Conservation (phyloP, 2,329 filamentous ascomycete species). For the Paraphoma chrysanthemicola region DNA sequence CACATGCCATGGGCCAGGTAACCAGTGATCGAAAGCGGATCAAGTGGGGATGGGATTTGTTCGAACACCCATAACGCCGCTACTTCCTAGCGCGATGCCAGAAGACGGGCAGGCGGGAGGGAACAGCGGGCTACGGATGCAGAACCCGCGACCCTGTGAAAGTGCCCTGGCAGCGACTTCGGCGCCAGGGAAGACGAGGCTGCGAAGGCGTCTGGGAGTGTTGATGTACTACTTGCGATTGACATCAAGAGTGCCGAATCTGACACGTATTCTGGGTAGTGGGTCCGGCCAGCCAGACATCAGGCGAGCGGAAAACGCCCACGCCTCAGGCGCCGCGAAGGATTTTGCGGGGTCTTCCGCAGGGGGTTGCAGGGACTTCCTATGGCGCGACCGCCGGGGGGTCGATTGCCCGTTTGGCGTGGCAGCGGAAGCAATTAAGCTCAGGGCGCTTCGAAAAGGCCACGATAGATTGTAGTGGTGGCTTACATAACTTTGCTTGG, state of each 20-base stretch:
- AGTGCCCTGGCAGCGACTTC: neutral
- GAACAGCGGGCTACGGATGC: neutral
- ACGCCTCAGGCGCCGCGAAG: neutral
- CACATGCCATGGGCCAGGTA: neutral
- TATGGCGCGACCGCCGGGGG: conserved; percentile 1
- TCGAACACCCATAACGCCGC: neutral
- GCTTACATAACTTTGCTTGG: conserved; percentile 3
- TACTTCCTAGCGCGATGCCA: conserved; percentile 8
- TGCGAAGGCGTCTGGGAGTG: neutral
- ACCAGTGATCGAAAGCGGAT: neutral
- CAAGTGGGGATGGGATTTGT: neutral
- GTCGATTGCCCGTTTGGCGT: neutral
- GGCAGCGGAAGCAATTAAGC: neutral
- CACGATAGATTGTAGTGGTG: too few species aligned
- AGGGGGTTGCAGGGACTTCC: conserved; percentile 2
- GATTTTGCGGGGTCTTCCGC: neutral
- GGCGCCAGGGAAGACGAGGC: neutral
- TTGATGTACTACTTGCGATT: too few species aligned
- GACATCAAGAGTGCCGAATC: too few species aligned
- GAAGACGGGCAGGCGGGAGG: neutral
- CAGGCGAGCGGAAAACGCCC: neutral
- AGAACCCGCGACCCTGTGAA: neutral
- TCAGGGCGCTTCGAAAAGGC: neutral
- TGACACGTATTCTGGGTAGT: neutral
- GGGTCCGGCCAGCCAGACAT: neutral